Conservation (phyloP, 208 protist species). For the Leishmania aethiopica region DNA sequence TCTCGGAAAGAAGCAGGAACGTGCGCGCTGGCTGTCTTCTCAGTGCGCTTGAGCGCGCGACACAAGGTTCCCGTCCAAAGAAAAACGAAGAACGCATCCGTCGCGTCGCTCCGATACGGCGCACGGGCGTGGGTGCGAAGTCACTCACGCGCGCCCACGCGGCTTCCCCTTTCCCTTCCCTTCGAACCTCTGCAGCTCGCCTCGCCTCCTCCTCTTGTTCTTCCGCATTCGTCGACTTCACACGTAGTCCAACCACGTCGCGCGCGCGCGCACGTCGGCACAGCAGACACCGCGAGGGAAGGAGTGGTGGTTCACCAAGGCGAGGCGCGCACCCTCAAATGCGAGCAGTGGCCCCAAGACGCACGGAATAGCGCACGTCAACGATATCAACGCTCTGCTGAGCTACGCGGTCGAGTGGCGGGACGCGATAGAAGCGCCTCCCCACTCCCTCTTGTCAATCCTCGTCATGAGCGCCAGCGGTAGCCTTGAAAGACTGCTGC, state of each 20-base stretch:
- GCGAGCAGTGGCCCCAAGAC: not conserved
- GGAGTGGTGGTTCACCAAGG: not conserved
- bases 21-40: not conserved
- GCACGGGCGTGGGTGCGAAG: not conserved
- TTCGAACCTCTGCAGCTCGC: too few species aligned
- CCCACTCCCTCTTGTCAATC: not conserved
- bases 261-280: not conserved
- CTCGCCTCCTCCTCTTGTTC: not conserved
- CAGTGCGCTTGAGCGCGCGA: not conserved
- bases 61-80: not conserved
- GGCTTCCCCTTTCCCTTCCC: not conserved
- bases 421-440: not conserved
- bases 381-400: not conserved
- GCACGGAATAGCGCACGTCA: not conserved
- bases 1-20: not conserved
- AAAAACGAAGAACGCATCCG: not conserved
- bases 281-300: not conserved
- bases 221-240: not conserved
- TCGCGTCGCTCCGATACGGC: not conserved
- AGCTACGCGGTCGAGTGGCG: not conserved
- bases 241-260: not conserved
- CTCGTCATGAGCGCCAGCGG: slow-evolving; percentile 19
- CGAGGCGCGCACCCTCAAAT: not conserved
- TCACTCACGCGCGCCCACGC: not conserved
- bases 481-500: slow-evolving; percentile 48